Conservation (phyloP, 495 filamentous ascomycete genomes). For the Penicillium manginii region DNA sequence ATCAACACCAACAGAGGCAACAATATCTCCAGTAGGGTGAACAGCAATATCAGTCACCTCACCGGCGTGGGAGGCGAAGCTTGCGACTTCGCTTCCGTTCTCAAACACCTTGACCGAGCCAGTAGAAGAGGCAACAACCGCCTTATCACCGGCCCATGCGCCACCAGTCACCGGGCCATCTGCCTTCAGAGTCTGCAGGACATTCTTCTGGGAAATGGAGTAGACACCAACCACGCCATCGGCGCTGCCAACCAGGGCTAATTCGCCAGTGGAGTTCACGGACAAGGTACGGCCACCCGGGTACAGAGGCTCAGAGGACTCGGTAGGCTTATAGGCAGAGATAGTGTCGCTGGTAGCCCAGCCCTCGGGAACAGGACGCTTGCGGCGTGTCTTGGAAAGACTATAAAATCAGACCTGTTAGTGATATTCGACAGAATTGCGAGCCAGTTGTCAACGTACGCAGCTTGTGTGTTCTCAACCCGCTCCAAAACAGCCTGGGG, state of each 20-base stretch:
- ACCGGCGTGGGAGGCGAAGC: slow-evolving; percentile 79
- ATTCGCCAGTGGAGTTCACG: slow-evolving; percentile 64
- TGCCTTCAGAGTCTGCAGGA: slow-evolving; percentile 67
- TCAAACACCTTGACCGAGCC: slow-evolving; percentile 82
- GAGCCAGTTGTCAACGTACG: slow-evolving; percentile 54
- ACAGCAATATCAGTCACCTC: slow-evolving; percentile 74
- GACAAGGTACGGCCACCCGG: slow-evolving; percentile 68
- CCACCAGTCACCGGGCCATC: slow-evolving; percentile 76
- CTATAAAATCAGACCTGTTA: slow-evolving; percentile 48
- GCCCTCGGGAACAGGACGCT: slow-evolving; percentile 79
- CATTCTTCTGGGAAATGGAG: slow-evolving; percentile 69
- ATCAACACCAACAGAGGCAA: slow-evolving; percentile 87
- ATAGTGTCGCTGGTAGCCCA: slow-evolving; percentile 83
- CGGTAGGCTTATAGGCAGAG: slow-evolving; percentile 62
- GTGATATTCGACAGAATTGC: neutral
- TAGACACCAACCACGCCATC: slow-evolving; percentile 81
- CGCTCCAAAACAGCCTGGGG: slow-evolving; percentile 72
- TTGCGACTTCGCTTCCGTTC: slow-evolving; percentile 62
- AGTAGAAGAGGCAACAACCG: slow-evolving; percentile 72
- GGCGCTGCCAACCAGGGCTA: slow-evolving; percentile 78
- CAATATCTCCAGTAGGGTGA: slow-evolving; percentile 82
- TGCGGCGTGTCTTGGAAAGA: slow-evolving; percentile 81
- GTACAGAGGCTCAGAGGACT: slow-evolving; percentile 64
- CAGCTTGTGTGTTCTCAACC: slow-evolving; percentile 76
- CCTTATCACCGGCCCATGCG: slow-evolving; percentile 73